A percentile compares a stretch with the other conserved stretches of the same genome.
phyloP scores from a whole-genome alignment of 228 moss, liverwort and hornwort species.

The Sphagnum magellanicum region DNA sequence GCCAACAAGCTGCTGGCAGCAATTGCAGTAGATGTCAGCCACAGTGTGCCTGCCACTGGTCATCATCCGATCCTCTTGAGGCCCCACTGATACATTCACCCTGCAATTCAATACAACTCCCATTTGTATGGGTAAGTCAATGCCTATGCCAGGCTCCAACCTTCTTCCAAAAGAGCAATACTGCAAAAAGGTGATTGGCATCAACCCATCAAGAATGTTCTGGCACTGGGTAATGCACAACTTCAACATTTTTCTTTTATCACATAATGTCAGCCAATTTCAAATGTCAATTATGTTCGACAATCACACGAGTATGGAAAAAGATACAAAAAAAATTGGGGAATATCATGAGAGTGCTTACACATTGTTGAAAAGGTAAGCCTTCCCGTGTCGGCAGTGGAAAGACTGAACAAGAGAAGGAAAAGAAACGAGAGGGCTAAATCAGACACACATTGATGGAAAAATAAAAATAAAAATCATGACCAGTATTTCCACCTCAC shows the following conservation, averaged over 20 bases:
- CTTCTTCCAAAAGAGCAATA: too few relatives aligned
- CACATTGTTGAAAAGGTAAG: constrained; percentile 97
- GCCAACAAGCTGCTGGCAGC: constrained; percentile 87
- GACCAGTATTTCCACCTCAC: neutral
- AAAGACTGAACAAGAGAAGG: constrained; percentile 46
- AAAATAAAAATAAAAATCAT: neutral
- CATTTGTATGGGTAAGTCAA: neutral
- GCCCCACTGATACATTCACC: constrained; percentile 96
- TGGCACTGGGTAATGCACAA: neutral
- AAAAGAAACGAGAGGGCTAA: constrained; percentile 1
- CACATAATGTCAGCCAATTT: too few relatives aligned
- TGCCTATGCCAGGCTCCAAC: neutral
- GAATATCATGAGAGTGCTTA: constrained; percentile 28
- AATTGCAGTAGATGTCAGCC: constrained; percentile 95
- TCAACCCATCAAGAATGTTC: neutral
- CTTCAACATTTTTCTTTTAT: too few relatives aligned
- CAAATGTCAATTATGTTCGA: neutral
- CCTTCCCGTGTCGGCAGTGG: constrained; percentile 92
- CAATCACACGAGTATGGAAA: too few relatives aligned
- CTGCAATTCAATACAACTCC: constrained; percentile 29
- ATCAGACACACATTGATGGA: constrained; percentile 1
- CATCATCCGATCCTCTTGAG: constrained; percentile 92
- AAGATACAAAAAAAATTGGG: neutral
- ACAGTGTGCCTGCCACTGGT: constrained; percentile 95
- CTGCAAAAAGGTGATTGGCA: too few relatives aligned